These are phyloP conservation scores for Metarhizium rileyi DNA, from an alignment of 2,329 filamentous ascomycete genomes.

Conservation along the genomic window DNA sequence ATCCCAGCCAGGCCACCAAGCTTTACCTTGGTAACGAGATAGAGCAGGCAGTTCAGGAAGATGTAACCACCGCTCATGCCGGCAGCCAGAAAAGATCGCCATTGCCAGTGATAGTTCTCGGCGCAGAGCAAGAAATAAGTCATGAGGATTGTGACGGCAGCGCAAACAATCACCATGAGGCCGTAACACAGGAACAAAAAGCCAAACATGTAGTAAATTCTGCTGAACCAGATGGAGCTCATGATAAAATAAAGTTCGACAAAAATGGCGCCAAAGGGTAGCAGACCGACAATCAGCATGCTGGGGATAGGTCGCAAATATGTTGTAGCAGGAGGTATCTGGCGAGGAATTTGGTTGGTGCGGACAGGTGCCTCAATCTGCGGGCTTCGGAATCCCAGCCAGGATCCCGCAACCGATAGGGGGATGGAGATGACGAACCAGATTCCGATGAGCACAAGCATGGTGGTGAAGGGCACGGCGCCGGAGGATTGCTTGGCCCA, in stretches of 20 bases:
- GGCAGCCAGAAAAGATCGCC: conserved; percentile 85
- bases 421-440: conserved; percentile 98
- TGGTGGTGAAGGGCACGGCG: conserved; percentile 91
- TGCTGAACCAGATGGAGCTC: conserved; percentile 97
- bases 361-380: conserved; percentile 72
- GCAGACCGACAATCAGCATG: conserved; percentile 82
- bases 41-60: conserved; percentile 82
- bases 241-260: conserved; percentile 99
- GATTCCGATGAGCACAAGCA: conserved; percentile 85
- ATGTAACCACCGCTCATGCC: conserved; percentile 88
- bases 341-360: conserved; percentile 95
- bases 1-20: conserved; percentile 77
- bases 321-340: conserved; percentile 76
- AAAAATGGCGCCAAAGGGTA: conserved; percentile 94
- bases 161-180: conserved; percentile 92
- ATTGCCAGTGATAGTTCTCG: conserved; percentile 99
- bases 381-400: conserved; percentile 76
- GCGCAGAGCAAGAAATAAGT: conserved; percentile 94
- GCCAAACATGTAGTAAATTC: conserved; percentile 99
- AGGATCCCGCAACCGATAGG: conserved; percentile 80
- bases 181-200: conserved; percentile 97
- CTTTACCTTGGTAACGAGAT: conserved; percentile 81
- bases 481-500: conserved; percentile 90
- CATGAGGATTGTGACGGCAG: conserved; percentile 84
- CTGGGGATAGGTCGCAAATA: conserved; percentile 83